A percentile compares a stretch with the other conserved stretches of the same genome.
Evolutionary conservation across 163 green algal genomes (phyloP).

Genomic region (Smithsoniella earleae): DNA sequence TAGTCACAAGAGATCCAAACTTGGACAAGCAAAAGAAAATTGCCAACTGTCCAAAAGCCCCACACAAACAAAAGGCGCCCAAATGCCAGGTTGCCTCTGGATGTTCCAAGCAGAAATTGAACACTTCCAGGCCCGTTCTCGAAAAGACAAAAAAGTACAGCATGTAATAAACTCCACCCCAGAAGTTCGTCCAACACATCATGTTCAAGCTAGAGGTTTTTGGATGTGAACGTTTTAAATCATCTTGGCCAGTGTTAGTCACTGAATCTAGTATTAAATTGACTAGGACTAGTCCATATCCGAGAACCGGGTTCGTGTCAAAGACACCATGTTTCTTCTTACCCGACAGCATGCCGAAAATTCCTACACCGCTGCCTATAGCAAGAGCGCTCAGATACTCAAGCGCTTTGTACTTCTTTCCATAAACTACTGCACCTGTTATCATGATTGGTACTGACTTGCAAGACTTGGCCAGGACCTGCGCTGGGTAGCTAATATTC

Average conservation of each 20-base stretch:
- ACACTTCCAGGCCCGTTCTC: slow-evolving; percentile 40
- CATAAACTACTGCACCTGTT: slow-evolving; percentile 76
- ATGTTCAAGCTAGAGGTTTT: slow-evolving; percentile 70
- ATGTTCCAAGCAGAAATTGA: slow-evolving; percentile 66
- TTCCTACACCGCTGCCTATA: slow-evolving; percentile 67
- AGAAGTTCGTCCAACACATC: slow-evolving; percentile 99
- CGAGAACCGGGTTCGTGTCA: slow-evolving; percentile 71
- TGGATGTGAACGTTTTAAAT: slow-evolving; percentile 68
- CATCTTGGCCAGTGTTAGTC: slow-evolving; percentile 81
- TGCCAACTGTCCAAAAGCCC: slow-evolving; percentile 91
- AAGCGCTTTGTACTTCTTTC: slow-evolving; percentile 64
- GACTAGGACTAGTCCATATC: slow-evolving; percentile 78
- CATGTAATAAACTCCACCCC: slow-evolving; percentile 67
- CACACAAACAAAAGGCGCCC: slow-evolving; percentile 88
- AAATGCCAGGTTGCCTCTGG: slow-evolving; percentile 67
- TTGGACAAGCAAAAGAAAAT: slow-evolving; percentile 94
- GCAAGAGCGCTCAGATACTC: slow-evolving; percentile 84
- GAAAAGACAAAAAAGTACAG: slow-evolving; percentile 65
- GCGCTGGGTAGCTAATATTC: slow-evolving; percentile 87
- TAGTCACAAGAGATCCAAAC: slow-evolving; percentile 85
- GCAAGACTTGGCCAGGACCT: slow-evolving; percentile 93
- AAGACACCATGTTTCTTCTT: slow-evolving; percentile 64
- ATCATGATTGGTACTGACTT: slow-evolving; percentile 99
- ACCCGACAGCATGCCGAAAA: slow-evolving; percentile 63
- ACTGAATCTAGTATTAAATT: slow-evolving; percentile 85